phyloP scores from a whole-genome alignment of 192 early-diverging fungal genomes.

The Rhizophagus prolifer region DNA sequence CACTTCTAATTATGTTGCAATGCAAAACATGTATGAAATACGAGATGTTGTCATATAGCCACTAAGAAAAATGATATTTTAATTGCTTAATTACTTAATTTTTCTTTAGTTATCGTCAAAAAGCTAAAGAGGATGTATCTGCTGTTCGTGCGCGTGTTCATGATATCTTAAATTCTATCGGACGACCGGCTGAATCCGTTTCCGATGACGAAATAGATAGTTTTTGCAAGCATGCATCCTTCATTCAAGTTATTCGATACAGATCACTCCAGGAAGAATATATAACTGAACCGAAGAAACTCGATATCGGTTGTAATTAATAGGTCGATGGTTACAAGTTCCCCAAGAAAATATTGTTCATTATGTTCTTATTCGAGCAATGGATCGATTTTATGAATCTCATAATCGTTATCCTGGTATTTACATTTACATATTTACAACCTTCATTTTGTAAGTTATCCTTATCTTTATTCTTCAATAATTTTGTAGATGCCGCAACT shows the following conservation, averaged over 20 bases:
- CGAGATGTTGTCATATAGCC: background rate
- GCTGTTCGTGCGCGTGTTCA: constrained; percentile 50
- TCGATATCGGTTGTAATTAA: constrained; percentile 46
- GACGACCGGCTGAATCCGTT: constrained; percentile 53
- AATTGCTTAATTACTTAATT: background rate
- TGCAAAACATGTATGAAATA: constrained; percentile 68
- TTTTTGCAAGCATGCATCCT: constrained; percentile 82
- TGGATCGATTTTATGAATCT: constrained; percentile 59
- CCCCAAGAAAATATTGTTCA: constrained; percentile 55
- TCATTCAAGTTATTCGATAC: constrained; percentile 68
- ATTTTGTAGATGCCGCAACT: constrained; percentile 20
- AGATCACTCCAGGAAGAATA: constrained; percentile 59
- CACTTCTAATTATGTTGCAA: constrained; percentile 77
- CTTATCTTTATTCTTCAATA: background rate
- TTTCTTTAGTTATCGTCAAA: constrained; percentile 67
- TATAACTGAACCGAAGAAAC: constrained; percentile 37
- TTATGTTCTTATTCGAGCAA: constrained; percentile 67
- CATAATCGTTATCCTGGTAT: constrained; percentile 65
- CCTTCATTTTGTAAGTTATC: background rate
- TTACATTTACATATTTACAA: background rate
- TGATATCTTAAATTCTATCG: constrained; percentile 46
- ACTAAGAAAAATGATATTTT: background rate
- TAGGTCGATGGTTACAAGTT: constrained; percentile 51
- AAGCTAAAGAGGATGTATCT: constrained; percentile 68
- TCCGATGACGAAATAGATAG: constrained; percentile 64